phyloP scores from a whole-genome alignment of 805 yeast genomes.

The Cyberlindnera petersonii region DNA sequence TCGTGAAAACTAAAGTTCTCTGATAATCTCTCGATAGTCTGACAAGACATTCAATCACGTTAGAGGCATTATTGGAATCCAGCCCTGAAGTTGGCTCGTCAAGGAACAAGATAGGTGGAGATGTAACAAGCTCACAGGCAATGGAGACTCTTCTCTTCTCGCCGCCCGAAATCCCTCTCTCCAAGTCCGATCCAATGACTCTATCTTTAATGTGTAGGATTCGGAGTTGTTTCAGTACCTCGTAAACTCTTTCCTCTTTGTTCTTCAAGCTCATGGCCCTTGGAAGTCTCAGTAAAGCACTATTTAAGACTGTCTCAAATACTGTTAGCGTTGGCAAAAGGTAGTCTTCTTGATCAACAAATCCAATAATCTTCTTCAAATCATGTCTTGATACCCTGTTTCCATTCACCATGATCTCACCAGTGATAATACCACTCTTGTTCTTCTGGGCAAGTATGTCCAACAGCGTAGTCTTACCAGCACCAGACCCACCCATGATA shows the following conservation, averaged over 20 bases:
- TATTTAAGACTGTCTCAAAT: slow-evolving; percentile 88
- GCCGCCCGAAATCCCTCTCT: slow-evolving; percentile 91
- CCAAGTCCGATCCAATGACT: slow-evolving; percentile 82
- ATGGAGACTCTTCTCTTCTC: slow-evolving; percentile 89
- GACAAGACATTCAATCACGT: slow-evolving; percentile 82
- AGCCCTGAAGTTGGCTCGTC: slow-evolving; percentile 97
- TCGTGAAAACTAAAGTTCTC: slow-evolving; percentile 87
- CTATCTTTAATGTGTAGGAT: slow-evolving; percentile 80
- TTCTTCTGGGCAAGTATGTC: slow-evolving; percentile 89
- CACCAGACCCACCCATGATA: slow-evolving; percentile 98
- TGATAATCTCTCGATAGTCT: slow-evolving; percentile 74
- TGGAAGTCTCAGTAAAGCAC: slow-evolving; percentile 87
- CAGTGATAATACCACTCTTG: slow-evolving; percentile 67
- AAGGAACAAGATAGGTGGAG: slow-evolving; percentile 75
- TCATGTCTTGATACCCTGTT: slow-evolving; percentile 36
- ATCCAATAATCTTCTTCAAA: slow-evolving; percentile 73
- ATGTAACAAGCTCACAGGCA: slow-evolving; percentile 89
- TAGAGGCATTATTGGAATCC: slow-evolving; percentile 89
- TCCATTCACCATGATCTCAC: slow-evolving; percentile 78
- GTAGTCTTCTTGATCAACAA: slow-evolving; percentile 94
- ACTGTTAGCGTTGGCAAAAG: slow-evolving; percentile 91
- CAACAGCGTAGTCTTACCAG: slow-evolving; percentile 91
- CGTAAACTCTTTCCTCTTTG: slow-evolving; percentile 75
- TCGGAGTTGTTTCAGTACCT: slow-evolving; percentile 81
- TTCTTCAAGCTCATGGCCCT: slow-evolving; percentile 66